Base-by-base conservation (phyloP, 2,329 filamentous ascomycete genomes). In the Orbilia quercus region DNA sequence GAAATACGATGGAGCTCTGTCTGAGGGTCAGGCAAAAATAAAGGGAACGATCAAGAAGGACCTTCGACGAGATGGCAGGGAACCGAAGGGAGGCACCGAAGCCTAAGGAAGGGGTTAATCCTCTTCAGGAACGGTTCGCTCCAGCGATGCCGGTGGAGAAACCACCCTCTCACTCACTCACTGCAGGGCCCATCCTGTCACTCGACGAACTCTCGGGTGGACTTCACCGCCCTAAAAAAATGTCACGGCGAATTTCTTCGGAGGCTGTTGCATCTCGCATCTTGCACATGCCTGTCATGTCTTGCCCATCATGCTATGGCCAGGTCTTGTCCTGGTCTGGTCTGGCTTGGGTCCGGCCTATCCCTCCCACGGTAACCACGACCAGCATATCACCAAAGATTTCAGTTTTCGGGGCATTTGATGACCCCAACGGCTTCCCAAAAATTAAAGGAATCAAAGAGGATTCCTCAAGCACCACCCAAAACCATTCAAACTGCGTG, bases 71-170 rank as follows among this genome's bases (percentile, higher is more conserved):
- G 58, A 58, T 58, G 54, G 51, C 40, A 62, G 58, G 63, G 63
- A 58, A 60, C 66, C 55, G 53, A 58, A 66, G 67, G 45, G 67
- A 67, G 63, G 73, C 65, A 60, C 63, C 74, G 67, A 70, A 51
- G 64, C 63, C 58, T 47, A 55, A 60, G 45, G 53, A 66, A 47
- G 66, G 65, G 64, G 74, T 63, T 75, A 55, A 50, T 74, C 54
- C 64, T 71, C 63, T 75, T 71, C 53, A 75, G 62, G 72, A 73
- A 59, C 63, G 63, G 62, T 58, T 59, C 44, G 53, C 45, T 48
- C 34, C 59, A 54, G 59, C 59, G 59, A 64, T 64, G 42, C 42
- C 42, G 42, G 42, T 45, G 42, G 42, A 45, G 42, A 7, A n/a
- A n/a, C n/a, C n/a, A n/a, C n/a, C n/a, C n/a, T n/a, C n/a, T n/a